Conservation (phyloP, 805 yeast species). For the Wickerhamomyces hampshirensis region DNA sequence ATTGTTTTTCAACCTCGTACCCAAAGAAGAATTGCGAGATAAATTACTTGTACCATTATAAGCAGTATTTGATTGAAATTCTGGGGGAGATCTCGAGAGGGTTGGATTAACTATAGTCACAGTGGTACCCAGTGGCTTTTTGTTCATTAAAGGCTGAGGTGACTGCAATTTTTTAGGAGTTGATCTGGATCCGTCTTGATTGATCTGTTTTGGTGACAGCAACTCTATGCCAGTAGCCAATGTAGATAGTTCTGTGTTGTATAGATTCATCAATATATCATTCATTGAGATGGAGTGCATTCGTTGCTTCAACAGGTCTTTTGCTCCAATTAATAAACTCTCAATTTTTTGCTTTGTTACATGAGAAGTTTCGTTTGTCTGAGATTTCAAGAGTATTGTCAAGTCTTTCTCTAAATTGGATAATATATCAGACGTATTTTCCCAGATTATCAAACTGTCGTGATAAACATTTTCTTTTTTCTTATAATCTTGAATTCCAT, state of each 20-base stretch:
- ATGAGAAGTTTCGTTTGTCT: constrained; percentile 1
- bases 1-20: constrained; percentile 12
- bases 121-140: constrained; percentile 3
- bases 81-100: constrained; percentile 11
- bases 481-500: constrained; percentile 7
- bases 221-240: constrained; percentile 14
- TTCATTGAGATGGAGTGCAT: constrained; percentile 7
- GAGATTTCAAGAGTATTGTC: constrained; percentile 14
- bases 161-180: constrained; percentile 7
- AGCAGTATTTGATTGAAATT: not conserved
- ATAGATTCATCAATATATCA: constrained; percentile 11
- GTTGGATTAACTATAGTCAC: constrained; percentile 4
- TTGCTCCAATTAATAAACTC: constrained; percentile 2
- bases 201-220: constrained; percentile 9
- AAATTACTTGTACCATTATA: not conserved
- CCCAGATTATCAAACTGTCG: constrained; percentile 21
- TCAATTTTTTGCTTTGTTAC: constrained; percentile 10
- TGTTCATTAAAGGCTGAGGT: constrained; percentile 3
- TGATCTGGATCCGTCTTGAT: constrained; percentile 3
- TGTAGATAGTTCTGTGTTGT: constrained; percentile 16
- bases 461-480: constrained; percentile 10
- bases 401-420: constrained; percentile 17
- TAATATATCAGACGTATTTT: constrained; percentile 13
- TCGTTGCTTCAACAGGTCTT: constrained; percentile 10
- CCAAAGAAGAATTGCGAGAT: constrained; percentile 7